phyloP scores from a whole-genome alignment of 2,329 filamentous ascomycete genomes.

The Penicillium occitanis region DNA sequence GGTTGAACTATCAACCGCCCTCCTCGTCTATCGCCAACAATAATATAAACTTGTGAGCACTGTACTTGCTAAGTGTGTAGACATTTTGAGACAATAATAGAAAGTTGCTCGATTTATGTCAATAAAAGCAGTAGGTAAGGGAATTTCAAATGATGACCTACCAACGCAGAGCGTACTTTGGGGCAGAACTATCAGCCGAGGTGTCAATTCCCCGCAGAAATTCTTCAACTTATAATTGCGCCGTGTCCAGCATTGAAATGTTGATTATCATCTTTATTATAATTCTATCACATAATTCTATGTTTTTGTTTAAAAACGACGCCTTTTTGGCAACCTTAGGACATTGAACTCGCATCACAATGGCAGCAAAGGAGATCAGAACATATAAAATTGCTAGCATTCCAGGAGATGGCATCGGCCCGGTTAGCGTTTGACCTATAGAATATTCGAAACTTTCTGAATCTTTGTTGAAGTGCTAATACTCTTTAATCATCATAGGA shows the following conservation, averaged over 20 bases:
- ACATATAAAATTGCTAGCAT: constrained; percentile 59
- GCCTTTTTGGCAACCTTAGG: background rate
- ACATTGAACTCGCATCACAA: background rate
- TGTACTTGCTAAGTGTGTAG: background rate
- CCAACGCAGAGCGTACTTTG: no score
- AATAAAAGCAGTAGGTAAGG: background rate
- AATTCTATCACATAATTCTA: background rate
- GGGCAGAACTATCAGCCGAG: constrained; percentile 6
- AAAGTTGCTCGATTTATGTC: background rate
- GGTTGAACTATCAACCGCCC: background rate
- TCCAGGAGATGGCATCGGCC: constrained; percentile 63
- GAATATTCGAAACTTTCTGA: background rate
- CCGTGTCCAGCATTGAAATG: background rate
- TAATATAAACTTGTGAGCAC: background rate
- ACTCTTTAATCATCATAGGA: constrained; percentile 41
- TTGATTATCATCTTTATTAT: no score
- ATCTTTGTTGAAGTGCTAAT: background rate
- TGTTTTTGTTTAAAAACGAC: background rate
- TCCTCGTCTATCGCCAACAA: background rate
- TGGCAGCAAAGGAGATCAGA: background rate
- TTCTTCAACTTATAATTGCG: background rate
- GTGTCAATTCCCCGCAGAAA: background rate
- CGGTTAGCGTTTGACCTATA: background rate
- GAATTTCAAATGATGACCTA: background rate
- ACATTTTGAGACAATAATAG: background rate